Conservation (phyloP, 129 eudicot genomes). For the Centrapalus pauciflorus region DNA sequence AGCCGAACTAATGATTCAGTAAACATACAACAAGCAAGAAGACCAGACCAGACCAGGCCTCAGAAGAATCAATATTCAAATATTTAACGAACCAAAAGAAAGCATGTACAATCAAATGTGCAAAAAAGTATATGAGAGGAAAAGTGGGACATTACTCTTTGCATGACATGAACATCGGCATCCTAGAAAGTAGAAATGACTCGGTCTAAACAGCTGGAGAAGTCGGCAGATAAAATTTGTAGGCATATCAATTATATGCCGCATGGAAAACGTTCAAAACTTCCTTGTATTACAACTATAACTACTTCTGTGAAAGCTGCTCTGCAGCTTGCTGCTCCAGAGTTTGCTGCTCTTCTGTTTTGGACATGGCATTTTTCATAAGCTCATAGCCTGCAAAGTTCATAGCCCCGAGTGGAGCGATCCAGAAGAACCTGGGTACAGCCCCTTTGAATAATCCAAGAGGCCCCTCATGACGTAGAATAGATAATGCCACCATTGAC, state of each 20-base stretch:
- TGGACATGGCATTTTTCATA: constrained; percentile 75
- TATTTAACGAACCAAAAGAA: neutral
- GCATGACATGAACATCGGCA: constrained; percentile 8
- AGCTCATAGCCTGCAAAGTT: constrained; percentile 97
- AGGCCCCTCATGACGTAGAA: constrained; percentile 83
- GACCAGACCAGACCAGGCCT: neutral
- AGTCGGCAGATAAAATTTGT: constrained; percentile 29
- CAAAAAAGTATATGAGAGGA: neutral
- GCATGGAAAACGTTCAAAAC: constrained; percentile 38
- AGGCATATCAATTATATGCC: constrained; percentile 16
- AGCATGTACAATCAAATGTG: neutral
- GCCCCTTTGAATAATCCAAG: constrained; percentile 94
- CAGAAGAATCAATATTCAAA: neutral
- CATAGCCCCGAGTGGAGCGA: constrained; percentile 97
- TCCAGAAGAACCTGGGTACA: constrained; percentile 93
- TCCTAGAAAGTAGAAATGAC: constrained; percentile 1
- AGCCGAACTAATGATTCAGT: too few species aligned
- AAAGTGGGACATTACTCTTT: constrained; percentile 10
- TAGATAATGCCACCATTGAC: constrained; percentile 66
- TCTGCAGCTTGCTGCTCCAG: constrained; percentile 37
- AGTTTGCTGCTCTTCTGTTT: constrained; percentile 43
- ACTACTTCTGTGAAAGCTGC: constrained; percentile 43
- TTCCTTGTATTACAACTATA: constrained; percentile 25
- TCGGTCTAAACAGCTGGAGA: neutral
- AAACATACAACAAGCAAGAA: neutral